Conservation (phyloP, 1,284 basidiomycete genomes). For the Taiwanofungus camphoratus region DNA sequence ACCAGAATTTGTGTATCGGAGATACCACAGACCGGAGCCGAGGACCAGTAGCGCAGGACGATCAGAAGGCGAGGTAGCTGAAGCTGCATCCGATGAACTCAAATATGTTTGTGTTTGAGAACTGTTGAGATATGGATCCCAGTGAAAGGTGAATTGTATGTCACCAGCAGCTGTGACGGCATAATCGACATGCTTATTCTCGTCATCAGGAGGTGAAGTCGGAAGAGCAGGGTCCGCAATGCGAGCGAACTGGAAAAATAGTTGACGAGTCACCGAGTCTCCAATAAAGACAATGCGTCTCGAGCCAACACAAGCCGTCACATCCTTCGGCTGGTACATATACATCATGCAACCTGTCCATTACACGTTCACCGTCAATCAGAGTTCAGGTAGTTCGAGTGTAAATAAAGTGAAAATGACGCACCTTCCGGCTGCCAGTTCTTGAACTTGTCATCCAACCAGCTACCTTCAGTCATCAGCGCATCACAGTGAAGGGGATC, state of each 20-base stretch:
- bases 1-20: constrained; percentile 69
- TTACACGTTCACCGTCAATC: not conserved
- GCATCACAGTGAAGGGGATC: constrained; percentile 73
- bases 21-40: constrained; percentile 84
- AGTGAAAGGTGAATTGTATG: constrained; percentile 62
- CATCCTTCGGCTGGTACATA: constrained; percentile 51
- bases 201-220: constrained; percentile 45
- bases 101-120: constrained; percentile 43
- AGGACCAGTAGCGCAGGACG: constrained; percentile 67
- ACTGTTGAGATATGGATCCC: constrained; percentile 79
- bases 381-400: not conserved
- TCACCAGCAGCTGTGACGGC: constrained; percentile 38
- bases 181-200: constrained; percentile 67
- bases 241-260: constrained; percentile 73
- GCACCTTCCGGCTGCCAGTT: constrained; percentile 86
- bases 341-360: constrained; percentile 70
- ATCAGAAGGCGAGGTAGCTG: constrained; percentile 7
- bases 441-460: constrained; percentile 61
- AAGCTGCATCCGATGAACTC: constrained; percentile 12
- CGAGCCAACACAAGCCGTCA: constrained; percentile 45
- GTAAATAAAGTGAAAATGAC: constrained; percentile 20
- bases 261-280: constrained; percentile 76
- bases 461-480: constrained; percentile 67
- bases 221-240: constrained; percentile 53
- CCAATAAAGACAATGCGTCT: constrained; percentile 71